Conservation (phyloP, 2,329 filamentous ascomycete species). For the Orbilia oligospora region DNA sequence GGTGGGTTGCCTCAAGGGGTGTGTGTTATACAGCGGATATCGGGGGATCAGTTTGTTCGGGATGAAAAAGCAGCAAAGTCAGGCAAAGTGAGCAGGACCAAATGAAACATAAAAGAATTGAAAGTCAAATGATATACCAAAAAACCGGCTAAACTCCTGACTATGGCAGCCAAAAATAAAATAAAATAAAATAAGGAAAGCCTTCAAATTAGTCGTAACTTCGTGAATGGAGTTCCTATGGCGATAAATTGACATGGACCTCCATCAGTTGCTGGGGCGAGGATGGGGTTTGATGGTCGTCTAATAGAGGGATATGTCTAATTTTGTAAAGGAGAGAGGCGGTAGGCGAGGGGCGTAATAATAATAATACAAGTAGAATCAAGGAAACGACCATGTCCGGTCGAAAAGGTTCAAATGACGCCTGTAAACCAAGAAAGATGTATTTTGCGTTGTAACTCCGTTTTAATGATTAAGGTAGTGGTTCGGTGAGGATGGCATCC, state of each 20-base stretch:
- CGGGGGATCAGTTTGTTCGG: conserved; percentile 9
- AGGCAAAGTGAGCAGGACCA: conserved; percentile 21
- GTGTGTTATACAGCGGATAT: conserved; percentile 31
- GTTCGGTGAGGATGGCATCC: conserved; percentile 35
- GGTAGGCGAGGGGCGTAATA: conserved; percentile 21
- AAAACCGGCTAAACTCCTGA: conserved; percentile 49
- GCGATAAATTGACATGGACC: conserved; percentile 28
- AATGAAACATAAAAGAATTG: neutral
- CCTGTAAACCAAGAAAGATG: conserved; percentile 63
- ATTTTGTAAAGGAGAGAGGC: conserved; percentile 20
- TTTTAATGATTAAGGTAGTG: conserved; percentile 47
- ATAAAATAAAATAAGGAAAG: conserved; percentile 20
- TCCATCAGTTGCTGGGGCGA: conserved; percentile 15
- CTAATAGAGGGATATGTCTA: conserved; percentile 36
- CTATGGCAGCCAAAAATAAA: conserved; percentile 38
- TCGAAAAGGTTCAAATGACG: conserved; percentile 65
- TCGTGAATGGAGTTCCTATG: conserved; percentile 34
- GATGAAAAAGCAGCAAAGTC: conserved; percentile 8
- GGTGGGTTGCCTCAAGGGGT: neutral
- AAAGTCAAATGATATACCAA: conserved; percentile 18
- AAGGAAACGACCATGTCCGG: conserved; percentile 60
- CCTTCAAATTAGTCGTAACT: conserved; percentile 46
- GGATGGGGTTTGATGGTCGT: conserved; percentile 20
- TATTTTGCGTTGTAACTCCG: conserved; percentile 51
- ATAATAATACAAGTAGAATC: conserved; percentile 45